Evolutionary conservation across 2,329 filamentous ascomycete genomes (phyloP), one percentile per base, ranked within the genome.

Genomic region (Fusarium zealandicum): DNA sequence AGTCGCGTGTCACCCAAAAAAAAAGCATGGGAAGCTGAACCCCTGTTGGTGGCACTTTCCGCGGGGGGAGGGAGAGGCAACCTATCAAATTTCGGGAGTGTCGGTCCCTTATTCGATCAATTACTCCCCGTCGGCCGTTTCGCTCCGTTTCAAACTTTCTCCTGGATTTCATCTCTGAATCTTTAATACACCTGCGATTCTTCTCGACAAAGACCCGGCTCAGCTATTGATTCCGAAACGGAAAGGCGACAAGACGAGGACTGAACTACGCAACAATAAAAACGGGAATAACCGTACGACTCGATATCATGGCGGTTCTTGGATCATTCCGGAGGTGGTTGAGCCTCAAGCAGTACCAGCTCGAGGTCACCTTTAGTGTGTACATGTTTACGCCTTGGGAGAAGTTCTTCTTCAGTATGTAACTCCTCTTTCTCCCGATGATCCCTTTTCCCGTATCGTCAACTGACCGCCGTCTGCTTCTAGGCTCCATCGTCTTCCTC

Each of bases 321-420:
- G 76, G 80, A 61, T 73, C 76, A 38, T 81, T 96, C 68, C 84
- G 90, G 63, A 87, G 88, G 74, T 97, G 93, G 92, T 82, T 98
- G 65, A 88, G 92, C 76, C 85, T 93, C 75, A 99, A 99, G 83
- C 88, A 93, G 73, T 97, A 98, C 81, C 95, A 98, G 80, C 92
- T 98, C 73, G 95, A 99, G 79, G 93, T 98, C 73, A 97, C 93
- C 11, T 95, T 96, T 76, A 89, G 90, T 57, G 84, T 98, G 20
- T 98, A 99, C 82, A 98, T 99, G 90, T 89, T 97, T 68, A 97
- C 93, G 31, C 90, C 92, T 1, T 92, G 90, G 45, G 95, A 99
- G 80, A 96, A 96, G 75, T 93, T 96, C 76, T 88, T 96, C 68
- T 96, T 98, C 78, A 98, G 95, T 98, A 83, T 52, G 92, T 76